Evolutionary conservation across 202 grass and related monocot genomes (phyloP).

Genomic region (Musa balbisiana): DNA sequence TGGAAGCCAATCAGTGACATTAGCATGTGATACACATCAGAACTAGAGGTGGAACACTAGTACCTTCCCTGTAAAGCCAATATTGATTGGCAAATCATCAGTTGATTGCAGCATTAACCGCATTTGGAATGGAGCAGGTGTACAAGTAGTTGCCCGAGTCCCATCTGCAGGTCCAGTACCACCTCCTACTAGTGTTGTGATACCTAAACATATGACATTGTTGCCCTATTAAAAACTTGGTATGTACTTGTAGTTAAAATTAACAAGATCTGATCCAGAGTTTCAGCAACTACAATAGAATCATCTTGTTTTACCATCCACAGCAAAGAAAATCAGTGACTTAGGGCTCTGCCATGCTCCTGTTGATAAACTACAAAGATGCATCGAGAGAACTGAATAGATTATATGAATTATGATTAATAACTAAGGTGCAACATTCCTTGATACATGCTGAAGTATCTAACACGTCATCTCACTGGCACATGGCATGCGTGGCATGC

Average conservation of each 20-base stretch:
- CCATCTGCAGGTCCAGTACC: slow-evolving; percentile 97
- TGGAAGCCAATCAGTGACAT: neutral
- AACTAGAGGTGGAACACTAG: neutral
- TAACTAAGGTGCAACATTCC: too few species aligned
- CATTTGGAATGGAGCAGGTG: slow-evolving; percentile 81
- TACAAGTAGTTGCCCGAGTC: slow-evolving; percentile 96
- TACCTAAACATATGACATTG: slow-evolving; percentile 37
- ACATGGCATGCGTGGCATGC: too few species aligned
- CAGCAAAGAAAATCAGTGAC: neutral
- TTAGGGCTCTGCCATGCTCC: too few species aligned
- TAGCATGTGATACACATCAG: neutral
- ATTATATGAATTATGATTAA: too few species aligned
- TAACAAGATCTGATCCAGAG: neutral
- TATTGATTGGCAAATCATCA: slow-evolving; percentile 78
- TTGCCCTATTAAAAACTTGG: neutral
- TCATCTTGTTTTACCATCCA: neutral
- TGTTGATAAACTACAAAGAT: too few species aligned
- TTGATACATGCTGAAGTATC: too few species aligned
- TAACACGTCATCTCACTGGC: too few species aligned
- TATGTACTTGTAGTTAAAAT: neutral
- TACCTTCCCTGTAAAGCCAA: slow-evolving; percentile 96
- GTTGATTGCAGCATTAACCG: slow-evolving; percentile 94
- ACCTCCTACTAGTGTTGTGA: slow-evolving; percentile 92
- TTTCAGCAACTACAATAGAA: neutral
- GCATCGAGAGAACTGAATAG: too few species aligned